Conservation (phyloP, 2,329 filamentous ascomycete genomes). For the Triangularia verruculosa region DNA sequence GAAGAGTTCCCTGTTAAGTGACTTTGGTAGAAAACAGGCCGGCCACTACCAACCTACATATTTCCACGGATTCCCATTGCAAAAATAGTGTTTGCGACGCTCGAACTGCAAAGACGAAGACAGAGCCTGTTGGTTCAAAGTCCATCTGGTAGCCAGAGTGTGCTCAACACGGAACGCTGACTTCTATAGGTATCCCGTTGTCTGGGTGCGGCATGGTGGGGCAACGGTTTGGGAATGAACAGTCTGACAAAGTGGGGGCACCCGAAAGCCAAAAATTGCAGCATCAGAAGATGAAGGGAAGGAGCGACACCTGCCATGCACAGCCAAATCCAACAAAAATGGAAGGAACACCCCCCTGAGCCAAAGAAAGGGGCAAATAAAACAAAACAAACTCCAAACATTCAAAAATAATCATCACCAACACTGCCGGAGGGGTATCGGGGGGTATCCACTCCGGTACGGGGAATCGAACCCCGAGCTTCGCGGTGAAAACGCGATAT, state of each 20-base stretch:
- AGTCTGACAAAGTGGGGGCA: not conserved
- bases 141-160: not conserved
- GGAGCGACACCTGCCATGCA: not conserved
- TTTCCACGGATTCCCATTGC: not conserved
- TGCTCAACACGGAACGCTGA: too few relatives aligned
- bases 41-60: too few relatives aligned
- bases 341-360: not conserved
- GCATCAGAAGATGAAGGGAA: not conserved
- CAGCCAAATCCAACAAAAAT: not conserved
- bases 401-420: not conserved
- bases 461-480: constrained; percentile 12
- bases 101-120: not conserved
- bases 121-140: not conserved
- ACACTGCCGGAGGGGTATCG: not conserved
- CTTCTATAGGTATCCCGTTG: not conserved
- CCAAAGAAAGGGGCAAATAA: not conserved
- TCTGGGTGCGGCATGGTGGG: not conserved
- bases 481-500: constrained; percentile 12
- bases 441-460: not conserved
- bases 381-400: not conserved
- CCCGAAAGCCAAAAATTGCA: not conserved
- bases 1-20: too few relatives aligned
- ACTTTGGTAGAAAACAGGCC: too few relatives aligned
- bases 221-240: not conserved
- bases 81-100: not conserved